These are phyloP conservation scores for Coemansia sp. DNA, from an alignment of 192 early-diverging fungal species.

Conservation along the genomic window DNA sequence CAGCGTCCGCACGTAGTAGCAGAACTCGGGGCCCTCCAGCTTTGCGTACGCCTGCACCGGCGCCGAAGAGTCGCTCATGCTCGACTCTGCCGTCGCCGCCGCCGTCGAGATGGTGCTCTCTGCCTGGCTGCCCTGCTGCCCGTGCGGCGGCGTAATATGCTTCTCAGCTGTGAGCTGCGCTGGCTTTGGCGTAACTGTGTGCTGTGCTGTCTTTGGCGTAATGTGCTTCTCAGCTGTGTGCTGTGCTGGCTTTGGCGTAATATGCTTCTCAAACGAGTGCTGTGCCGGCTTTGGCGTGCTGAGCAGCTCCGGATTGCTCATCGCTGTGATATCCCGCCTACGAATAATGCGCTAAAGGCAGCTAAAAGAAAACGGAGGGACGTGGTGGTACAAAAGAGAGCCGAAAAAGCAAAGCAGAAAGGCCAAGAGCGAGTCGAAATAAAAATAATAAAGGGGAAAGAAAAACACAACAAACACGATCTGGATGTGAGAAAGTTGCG, in stretches of 20 bases:
- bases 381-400: conserved; percentile 6
- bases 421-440: background rate
- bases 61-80: conserved; percentile 26
- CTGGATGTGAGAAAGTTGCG: background rate
- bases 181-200: conserved; percentile 11
- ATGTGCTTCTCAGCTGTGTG: conserved; percentile 11
- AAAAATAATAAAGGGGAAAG: conserved; percentile 9
- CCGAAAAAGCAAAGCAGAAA: conserved; percentile 4
- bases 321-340: background rate
- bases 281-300: conserved; percentile 34
- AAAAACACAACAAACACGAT: conserved; percentile 14
- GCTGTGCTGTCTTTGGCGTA: background rate
- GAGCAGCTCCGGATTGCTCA: conserved; percentile 35
- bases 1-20: conserved; percentile 82
- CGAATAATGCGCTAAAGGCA: background rate
- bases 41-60: conserved; percentile 89
- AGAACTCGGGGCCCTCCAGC: conserved; percentile 78
- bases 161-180: background rate
- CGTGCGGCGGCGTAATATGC: conserved; percentile 9
- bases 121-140: background rate
- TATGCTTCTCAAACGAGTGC: conserved; percentile 19
- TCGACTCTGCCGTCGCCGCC: conserved; percentile 12
- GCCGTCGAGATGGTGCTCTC: conserved; percentile 12
- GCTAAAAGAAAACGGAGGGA: background rate
- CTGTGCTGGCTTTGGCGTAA: conserved; percentile 6